Base-by-base conservation (phyloP, 1,284 basidiomycete species). In the Inonotus hispidus region DNA sequence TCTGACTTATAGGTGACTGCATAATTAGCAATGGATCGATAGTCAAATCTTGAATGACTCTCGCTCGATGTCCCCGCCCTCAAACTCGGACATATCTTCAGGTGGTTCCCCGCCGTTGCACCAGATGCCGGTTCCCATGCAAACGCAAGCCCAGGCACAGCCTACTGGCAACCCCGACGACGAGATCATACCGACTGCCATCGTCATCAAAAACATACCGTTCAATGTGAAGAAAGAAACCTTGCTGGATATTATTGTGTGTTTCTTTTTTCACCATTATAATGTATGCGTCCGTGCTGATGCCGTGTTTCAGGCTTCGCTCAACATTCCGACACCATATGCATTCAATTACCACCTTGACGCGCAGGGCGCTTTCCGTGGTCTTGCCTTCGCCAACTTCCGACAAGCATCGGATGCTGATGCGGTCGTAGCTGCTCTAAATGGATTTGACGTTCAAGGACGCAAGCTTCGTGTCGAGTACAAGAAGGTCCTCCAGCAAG, bases 141-240 rank as follows among this genome's bases (percentile, higher is more conserved):
- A 76, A 45, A 80, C 80, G 19, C 47, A 47, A 21, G 4, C 38
- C 13, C 80, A 81, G 60, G 75, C 73, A 65, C 78, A 74, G 71
- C 52, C 58, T 27, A 54, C 5, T 8, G 56, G 53, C 35, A 77
- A 73, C 60, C 66, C 71, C 50, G 93, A 94, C 67, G 95, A 98
- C 73, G 95, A 98, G 73, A 84, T 98, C 73, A 99, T 99, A 74
- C 96, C 96, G 58, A 99, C 96, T 16, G 96, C 97, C 59, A 98
- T 99, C 70, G 96, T 99, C 71, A 97, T 99, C 77, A 99, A 99
- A 84, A 98, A 98, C 81, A 99, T 98, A 76, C 96, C 95, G 63
- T 98, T 99, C 80, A 95, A 94, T 69, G 93, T 98, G 68, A 93
- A 95, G 77, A 88, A 92, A 71, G 95, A 99, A 77, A 94, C 94